Conservation (phyloP, 306 rosid genomes). For the Carpinus viminea region DNA sequence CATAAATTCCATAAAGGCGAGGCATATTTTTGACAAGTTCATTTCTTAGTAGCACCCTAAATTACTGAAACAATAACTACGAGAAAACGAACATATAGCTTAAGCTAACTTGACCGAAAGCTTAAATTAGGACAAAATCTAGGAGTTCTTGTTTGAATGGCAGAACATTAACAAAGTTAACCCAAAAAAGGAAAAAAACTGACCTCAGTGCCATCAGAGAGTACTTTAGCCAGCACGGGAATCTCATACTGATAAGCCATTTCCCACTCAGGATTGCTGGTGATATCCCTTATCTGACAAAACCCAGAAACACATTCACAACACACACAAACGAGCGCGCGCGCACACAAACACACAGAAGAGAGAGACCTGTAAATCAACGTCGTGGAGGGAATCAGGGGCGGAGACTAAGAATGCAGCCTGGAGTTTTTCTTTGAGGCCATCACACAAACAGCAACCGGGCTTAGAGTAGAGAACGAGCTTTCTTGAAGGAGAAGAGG, state of each 20-base stretch:
- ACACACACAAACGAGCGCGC: conserved; percentile 3
- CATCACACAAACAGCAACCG: conserved; percentile 97
- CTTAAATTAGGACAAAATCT: not conserved
- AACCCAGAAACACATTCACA: conserved; percentile 11
- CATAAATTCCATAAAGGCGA: not conserved
- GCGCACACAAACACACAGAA: not conserved
- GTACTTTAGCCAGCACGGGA: conserved; percentile 82
- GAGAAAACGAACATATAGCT: not conserved
- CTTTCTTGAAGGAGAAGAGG: conserved; percentile 42
- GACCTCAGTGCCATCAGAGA: conserved; percentile 90
- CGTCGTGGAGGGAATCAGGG: conserved; percentile 70
- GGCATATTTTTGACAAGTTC: not conserved
- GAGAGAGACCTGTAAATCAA: conserved; percentile 53
- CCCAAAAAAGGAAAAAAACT: conserved; percentile 22
- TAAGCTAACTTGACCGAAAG: not conserved
- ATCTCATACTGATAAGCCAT: conserved; percentile 85
- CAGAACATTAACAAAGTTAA: not conserved
- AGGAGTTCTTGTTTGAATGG: not conserved
- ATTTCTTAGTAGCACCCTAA: not conserved
- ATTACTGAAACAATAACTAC: not conserved
- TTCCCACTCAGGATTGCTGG: conserved; percentile 80
- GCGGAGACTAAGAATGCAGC: conserved; percentile 65
- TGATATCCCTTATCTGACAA: conserved; percentile 78
- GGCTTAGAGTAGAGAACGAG: conserved; percentile 89
- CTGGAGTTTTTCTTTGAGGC: conserved; percentile 93